phyloP scores from a whole-genome alignment of 306 rosid genomes.

The Trichosanthes truncata region DNA sequence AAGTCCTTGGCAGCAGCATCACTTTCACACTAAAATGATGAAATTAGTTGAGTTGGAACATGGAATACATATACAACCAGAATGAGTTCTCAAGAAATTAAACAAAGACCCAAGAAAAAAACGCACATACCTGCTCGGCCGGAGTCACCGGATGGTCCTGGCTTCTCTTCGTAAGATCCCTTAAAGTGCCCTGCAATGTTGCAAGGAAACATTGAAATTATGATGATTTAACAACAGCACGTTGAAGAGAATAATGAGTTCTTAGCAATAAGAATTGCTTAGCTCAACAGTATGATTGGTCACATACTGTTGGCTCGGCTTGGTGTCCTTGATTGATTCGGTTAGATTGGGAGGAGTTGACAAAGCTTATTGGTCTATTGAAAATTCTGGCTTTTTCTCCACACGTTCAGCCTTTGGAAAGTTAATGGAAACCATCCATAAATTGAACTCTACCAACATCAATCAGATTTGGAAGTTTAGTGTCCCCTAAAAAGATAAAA shows the following conservation, averaged over 20 bases:
- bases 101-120: neutral
- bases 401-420: too few relatives aligned
- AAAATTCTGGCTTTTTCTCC: too few relatives aligned
- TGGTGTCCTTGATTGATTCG: too few relatives aligned
- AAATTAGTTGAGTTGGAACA: neutral
- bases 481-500: too few relatives aligned
- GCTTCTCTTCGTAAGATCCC: constrained; percentile 72
- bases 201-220: neutral
- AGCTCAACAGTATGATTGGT: too few relatives aligned
- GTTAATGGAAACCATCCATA: too few relatives aligned
- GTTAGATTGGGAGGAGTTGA: too few relatives aligned
- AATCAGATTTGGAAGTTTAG: too few relatives aligned
- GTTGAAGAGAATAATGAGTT: neutral
- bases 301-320: too few relatives aligned
- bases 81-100: neutral
- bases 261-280: neutral
- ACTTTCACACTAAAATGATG: constrained; percentile 38
- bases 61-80: neutral
- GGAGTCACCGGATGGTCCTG: constrained; percentile 40
- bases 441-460: too few relatives aligned
- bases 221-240: neutral
- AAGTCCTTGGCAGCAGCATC: constrained; percentile 56
- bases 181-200: constrained; percentile 59
- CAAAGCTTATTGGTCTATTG: too few relatives aligned
- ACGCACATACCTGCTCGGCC: constrained; percentile 42